Conservation (phyloP, 2,329 filamentous ascomycete genomes). For the Neopestalotiopsis rosae region DNA sequence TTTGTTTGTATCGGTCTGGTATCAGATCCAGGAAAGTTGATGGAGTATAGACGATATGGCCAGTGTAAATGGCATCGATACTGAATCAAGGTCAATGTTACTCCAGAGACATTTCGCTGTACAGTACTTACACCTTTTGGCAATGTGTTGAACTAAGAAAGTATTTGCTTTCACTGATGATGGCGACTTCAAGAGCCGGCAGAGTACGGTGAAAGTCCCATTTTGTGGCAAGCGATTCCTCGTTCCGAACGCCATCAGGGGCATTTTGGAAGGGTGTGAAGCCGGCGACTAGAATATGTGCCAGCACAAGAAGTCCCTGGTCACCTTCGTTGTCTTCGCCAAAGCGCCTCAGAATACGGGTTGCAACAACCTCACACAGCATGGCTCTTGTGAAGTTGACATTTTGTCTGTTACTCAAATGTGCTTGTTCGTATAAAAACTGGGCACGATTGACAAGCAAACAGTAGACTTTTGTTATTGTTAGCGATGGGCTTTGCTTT, state of each 20-base stretch:
- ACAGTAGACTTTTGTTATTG: constrained; percentile 68
- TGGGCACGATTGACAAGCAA: constrained; percentile 81
- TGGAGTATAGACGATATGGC: constrained; percentile 81
- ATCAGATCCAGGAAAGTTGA: constrained; percentile 83
- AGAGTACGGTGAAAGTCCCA: constrained; percentile 64
- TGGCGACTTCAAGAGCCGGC: constrained; percentile 82
- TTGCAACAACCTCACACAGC: constrained; percentile 81
- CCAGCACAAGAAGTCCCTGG: constrained; percentile 73
- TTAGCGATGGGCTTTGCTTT: constrained; percentile 17
- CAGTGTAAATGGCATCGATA: constrained; percentile 81
- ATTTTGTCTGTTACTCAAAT: constrained; percentile 78
- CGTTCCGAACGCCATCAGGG: constrained; percentile 66
- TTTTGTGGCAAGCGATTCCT: constrained; percentile 56
- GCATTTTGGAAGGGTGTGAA: constrained; percentile 89
- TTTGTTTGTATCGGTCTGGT: constrained; percentile 84
- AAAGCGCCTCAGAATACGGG: constrained; percentile 77
- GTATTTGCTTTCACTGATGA: constrained; percentile 79
- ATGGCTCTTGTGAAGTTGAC: constrained; percentile 79
- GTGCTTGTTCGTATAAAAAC: constrained; percentile 78
- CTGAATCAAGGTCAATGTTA: constrained; percentile 29
- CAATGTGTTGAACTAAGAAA: constrained; percentile 80
- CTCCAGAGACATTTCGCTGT: constrained; percentile 3
- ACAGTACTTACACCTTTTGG: constrained; percentile 66
- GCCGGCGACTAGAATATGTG: constrained; percentile 81
- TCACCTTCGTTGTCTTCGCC: constrained; percentile 77